Base-by-base conservation (phyloP, 1,284 basidiomycete species). In the Puccinia hordei region DNA sequence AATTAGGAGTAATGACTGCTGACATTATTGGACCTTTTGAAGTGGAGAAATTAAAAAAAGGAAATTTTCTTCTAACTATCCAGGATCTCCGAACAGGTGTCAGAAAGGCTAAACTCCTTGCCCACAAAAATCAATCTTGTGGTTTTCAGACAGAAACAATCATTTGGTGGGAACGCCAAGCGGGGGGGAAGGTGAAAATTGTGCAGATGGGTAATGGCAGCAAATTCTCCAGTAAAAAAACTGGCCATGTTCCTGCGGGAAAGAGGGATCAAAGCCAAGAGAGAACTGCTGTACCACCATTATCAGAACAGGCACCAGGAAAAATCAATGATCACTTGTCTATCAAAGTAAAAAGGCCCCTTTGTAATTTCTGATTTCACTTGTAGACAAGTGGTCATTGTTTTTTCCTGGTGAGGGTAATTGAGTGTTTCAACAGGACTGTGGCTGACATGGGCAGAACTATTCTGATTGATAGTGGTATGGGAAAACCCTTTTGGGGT, bases 401-500 rank as follows among this genome's bases (percentile, higher is more conserved):
- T n/a, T n/a, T n/a, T n/a, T n/a, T n/a, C n/a, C n/a, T n/a, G n/a
- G n/a, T n/a, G n/a, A n/a, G n/a, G n/a, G n/a, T n/a, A n/a, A n/a
- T n/a, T n/a, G n/a, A n/a, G 27, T 9, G 61, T 4, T 69, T 69
- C 22, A 73, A 73, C 33, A 5, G 46, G 4, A 46, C 30, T 5
- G 17, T 73, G 27, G 10, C 30, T 4, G 49, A 73, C 33, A 73
- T 73, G 41, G 69, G 46, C 5, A 51, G 69, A 19, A 55, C 44
- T 15, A 35, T 73, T 33, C 49, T 73, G 17, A 33, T 12, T 2
- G 49, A 35, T 49, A 51, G 46, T 73, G 12, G 27, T 2, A 24
- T 73, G 33, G 44, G 44, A 8, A 49, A 55, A 27, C n/a, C 33
- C 19, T 73, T 73, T 12, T 73, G 69, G 69, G 19, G 17, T 24